Percentiles rank a stretch among this genome's conserved stretches.
These are phyloP conservation scores for Crithidia brevicula DNA, from an alignment of 208 protist genomes.

Conservation along the genomic window DNA sequence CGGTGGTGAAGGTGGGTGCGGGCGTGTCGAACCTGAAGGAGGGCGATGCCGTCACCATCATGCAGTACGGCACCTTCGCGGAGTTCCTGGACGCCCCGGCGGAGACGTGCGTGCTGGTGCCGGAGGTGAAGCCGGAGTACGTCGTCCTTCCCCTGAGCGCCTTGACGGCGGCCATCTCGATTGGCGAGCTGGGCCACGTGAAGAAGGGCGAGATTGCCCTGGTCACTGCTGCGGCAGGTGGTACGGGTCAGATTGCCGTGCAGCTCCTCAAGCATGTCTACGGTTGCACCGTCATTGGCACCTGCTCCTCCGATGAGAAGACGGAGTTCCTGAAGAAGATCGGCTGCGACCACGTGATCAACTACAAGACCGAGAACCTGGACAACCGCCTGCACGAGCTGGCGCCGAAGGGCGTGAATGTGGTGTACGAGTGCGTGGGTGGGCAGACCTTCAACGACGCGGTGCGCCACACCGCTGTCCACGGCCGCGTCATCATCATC, in stretches of 20 bases:
- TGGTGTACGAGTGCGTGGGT: slow-evolving; percentile 89
- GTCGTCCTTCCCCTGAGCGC: slow-evolving; percentile 45
- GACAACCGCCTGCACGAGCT: slow-evolving; percentile 46
- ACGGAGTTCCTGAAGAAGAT: slow-evolving; percentile 72
- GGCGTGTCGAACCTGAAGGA: slow-evolving; percentile 44
- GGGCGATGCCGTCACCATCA: slow-evolving; percentile 48
- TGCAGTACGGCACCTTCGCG: slow-evolving; percentile 63
- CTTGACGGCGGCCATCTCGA: slow-evolving; percentile 71
- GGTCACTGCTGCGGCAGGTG: slow-evolving; percentile 87
- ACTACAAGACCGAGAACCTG: slow-evolving; percentile 80
- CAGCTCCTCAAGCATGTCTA: slow-evolving; percentile 89
- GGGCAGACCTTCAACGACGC: slow-evolving; percentile 78
- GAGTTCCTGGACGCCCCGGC: slow-evolving; percentile 40
- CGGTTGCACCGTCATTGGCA: slow-evolving; percentile 86
- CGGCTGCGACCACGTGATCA: slow-evolving; percentile 84
- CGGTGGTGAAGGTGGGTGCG: slow-evolving; percentile 50
- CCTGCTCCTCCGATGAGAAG: slow-evolving; percentile 77
- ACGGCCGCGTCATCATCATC: slow-evolving; percentile 78
- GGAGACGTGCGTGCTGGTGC: slow-evolving; percentile 35
- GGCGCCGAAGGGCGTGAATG: slow-evolving; percentile 75
- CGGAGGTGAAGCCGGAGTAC: slow-evolving; percentile 45
- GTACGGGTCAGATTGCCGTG: slow-evolving; percentile 87
- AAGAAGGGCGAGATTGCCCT: slow-evolving; percentile 67
- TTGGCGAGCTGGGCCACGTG: slow-evolving; percentile 47
- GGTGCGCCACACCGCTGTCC: slow-evolving; percentile 64